phyloP scores from a whole-genome alignment of 441 rosid genomes.

The Macaranga tanarius region DNA sequence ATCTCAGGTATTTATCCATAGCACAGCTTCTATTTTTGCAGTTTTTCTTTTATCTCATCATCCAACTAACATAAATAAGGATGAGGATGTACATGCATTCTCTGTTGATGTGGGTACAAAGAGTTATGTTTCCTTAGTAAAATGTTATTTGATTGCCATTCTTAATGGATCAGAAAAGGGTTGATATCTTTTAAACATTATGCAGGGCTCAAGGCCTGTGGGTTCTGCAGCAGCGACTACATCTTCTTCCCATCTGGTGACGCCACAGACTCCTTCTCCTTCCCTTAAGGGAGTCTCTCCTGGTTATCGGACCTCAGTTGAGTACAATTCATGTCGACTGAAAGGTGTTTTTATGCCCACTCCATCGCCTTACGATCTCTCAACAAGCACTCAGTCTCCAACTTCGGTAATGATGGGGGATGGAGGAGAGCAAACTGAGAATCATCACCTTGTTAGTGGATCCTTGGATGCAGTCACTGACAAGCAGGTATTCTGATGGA shows the following conservation, averaged over 20 bases:
- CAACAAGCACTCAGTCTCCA: slow-evolving; percentile 46
- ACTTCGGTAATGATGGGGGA: slow-evolving; percentile 56
- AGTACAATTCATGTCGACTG: slow-evolving; percentile 64
- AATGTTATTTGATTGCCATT: slow-evolving; percentile 14
- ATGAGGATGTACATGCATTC: not conserved
- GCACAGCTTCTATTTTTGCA: slow-evolving; percentile 5
- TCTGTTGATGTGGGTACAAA: slow-evolving; percentile 4
- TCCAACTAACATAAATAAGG: not conserved
- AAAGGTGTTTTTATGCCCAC: slow-evolving; percentile 77
- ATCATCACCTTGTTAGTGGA: slow-evolving; percentile 47
- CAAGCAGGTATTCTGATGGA: slow-evolving; percentile 63
- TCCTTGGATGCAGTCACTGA: slow-evolving; percentile 53
- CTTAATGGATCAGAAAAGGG: slow-evolving; percentile 8
- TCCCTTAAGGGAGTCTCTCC: slow-evolving; percentile 62
- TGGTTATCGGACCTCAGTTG: slow-evolving; percentile 54
- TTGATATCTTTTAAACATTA: slow-evolving; percentile 28
- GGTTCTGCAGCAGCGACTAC: slow-evolving; percentile 50
- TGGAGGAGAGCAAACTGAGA: slow-evolving; percentile 52
- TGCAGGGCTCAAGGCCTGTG: slow-evolving; percentile 70
- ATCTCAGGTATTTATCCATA: slow-evolving; percentile 67
- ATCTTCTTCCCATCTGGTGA: slow-evolving; percentile 58
- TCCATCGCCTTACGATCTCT: slow-evolving; percentile 60
- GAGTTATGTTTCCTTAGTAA: slow-evolving; percentile 10
- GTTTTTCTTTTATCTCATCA: slow-evolving; percentile 5
- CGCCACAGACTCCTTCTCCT: slow-evolving; percentile 62